These are phyloP conservation scores for Didymella keratinophila DNA, from an alignment of 2,329 filamentous ascomycete genomes.

Conservation along the genomic window DNA sequence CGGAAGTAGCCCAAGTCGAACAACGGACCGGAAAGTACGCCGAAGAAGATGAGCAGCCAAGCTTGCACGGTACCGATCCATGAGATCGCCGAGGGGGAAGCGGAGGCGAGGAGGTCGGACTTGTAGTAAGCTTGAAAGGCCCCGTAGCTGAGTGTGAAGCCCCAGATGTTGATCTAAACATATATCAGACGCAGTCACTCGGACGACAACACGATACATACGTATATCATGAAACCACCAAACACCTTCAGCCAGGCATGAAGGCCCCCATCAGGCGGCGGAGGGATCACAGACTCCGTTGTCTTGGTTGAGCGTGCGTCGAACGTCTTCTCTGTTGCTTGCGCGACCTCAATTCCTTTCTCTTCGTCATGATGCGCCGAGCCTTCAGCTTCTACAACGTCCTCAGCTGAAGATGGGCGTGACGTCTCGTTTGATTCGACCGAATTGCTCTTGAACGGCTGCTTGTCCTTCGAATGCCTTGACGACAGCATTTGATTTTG, in stretches of 20 bases:
- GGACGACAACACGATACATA: background rate
- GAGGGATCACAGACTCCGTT: conserved; percentile 38
- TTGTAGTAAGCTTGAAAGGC: conserved; percentile 58
- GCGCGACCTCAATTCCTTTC: conserved; percentile 9
- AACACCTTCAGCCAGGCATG: conserved; percentile 52
- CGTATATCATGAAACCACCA: conserved; percentile 50
- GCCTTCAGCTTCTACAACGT: conserved; percentile 1
- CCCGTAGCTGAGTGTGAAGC: conserved; percentile 53
- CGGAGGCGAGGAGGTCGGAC: conserved; percentile 47
- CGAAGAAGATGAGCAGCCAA: conserved; percentile 62
- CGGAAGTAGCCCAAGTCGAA: conserved; percentile 59
- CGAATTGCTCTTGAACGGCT: conserved; percentile 20
- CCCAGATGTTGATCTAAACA: conserved; percentile 38
- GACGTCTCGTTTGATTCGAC: conserved; percentile 29
- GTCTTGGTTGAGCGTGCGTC: conserved; percentile 33
- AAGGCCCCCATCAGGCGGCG: conserved; percentile 48
- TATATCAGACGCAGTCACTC: background rate
- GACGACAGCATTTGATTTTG: conserved; percentile 24
- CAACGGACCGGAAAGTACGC: conserved; percentile 55
- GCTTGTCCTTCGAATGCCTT: conserved; percentile 27
- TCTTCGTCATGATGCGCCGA: background rate
- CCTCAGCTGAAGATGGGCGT: conserved; percentile 23
- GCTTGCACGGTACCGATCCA: conserved; percentile 58
- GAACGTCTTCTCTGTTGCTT: conserved; percentile 27
- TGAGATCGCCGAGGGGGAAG: conserved; percentile 50